Base-by-base conservation (phyloP, 306 rosid species). In the Elaeagnus macrophylla region DNA sequence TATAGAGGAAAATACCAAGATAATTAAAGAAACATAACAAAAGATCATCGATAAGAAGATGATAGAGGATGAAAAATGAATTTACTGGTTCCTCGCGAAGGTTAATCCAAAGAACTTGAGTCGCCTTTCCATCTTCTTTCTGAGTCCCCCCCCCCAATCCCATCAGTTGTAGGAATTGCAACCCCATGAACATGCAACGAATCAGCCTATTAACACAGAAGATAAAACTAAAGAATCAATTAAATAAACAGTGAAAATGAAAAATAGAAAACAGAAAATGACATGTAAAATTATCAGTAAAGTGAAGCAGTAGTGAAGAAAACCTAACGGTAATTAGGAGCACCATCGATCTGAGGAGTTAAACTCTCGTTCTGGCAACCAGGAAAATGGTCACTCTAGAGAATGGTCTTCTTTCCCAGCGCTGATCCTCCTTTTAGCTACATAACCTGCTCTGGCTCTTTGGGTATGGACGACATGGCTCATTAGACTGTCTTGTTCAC, bases 381-480 rank as follows among this genome's bases (percentile, higher is more conserved):
- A 6, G 97, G 97, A 61, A 89, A 89, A 67, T 89, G 97, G 87
- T 89, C 97, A 52, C 95, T 85, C 64, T 89, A 85, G 17, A 89
- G 83, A 79, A 89, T 89, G 13, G 97, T 89, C 72, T 83, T 83
- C 81, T 89, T 89, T 8, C 97, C 97, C 16, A 89, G 57, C 8
- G 85, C 97, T 9, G 89, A 77, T 8, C 97, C 97, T 51, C 81
- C 89, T 61, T 95, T 73, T 51, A 57, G 66, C 78, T 76, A 80
- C 95, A 89, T 89, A 42, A 85, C 95, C 67, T 89, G 86, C 52
- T 83, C 85, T 0, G 79, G 86, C 52, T 80, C 91, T 56, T 79
- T 83, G 11, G 81, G 75, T 44, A 73, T 56, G 4, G 32, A 25
- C 62, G 88, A 59, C 72, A 66, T 71, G 50, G 38, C 62, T 59